Evolutionary conservation across 2,329 filamentous ascomycete species (phyloP).

Genomic region (Aureobasidium lini): DNA sequence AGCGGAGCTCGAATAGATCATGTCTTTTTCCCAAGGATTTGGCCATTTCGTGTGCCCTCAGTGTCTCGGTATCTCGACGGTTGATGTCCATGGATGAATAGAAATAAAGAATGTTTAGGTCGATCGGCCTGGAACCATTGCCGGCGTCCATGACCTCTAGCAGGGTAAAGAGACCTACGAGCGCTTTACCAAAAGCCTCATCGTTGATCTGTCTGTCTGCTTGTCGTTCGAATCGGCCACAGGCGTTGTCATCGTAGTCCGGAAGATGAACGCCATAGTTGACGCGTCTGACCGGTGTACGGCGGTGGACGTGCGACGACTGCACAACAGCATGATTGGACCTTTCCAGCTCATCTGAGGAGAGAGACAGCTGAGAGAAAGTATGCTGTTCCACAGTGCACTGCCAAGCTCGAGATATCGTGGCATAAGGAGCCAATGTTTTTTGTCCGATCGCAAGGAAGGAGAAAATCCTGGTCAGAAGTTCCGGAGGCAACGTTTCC

Average conservation of each 20-base stretch:
- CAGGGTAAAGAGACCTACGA: not conserved
- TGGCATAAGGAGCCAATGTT: not conserved
- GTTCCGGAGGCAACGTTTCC: not conserved
- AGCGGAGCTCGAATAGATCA: constrained; percentile 6
- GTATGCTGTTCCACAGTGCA: not conserved
- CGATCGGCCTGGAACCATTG: not conserved
- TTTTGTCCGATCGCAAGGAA: not conserved
- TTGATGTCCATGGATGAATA: not conserved
- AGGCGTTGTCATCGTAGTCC: not conserved
- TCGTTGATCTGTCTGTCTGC: not conserved
- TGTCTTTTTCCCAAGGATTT: not conserved
- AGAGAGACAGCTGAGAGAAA: not conserved
- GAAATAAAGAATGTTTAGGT: not conserved
- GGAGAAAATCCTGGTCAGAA: not conserved
- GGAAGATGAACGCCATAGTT: not conserved
- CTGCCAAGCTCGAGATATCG: constrained; percentile 7
- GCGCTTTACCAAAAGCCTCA: not conserved
- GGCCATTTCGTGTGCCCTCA: not conserved
- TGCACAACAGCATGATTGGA: not conserved
- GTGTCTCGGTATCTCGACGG: not conserved
- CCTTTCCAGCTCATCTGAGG: not conserved
- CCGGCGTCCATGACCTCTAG: not conserved
- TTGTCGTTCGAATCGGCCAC: constrained; percentile 1
- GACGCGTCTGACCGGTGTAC: not conserved
- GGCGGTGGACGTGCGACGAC: not conserved